Conservation (phyloP, 805 yeast genomes). For the Alloascoidea hylecoeti region DNA sequence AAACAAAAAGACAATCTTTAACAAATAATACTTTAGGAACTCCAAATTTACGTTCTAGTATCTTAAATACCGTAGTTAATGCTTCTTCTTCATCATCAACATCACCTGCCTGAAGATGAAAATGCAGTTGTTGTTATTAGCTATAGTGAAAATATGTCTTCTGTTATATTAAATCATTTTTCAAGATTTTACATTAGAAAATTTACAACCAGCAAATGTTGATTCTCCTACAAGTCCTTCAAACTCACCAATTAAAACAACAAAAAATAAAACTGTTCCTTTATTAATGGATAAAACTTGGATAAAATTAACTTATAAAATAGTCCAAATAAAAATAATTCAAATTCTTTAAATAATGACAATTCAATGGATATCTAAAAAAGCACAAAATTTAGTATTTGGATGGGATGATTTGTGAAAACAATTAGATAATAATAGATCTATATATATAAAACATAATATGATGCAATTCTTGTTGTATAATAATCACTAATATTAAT, state of each 20-base stretch:
- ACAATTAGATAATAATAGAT: too few species aligned
- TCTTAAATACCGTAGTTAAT: not conserved
- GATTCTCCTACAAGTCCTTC: slow-evolving; percentile 7
- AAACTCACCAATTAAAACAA: too few species aligned
- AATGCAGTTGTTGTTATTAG: slow-evolving; percentile 79
- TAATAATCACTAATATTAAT: too few species aligned
- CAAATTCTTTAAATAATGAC: slow-evolving; percentile 3
- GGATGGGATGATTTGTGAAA: slow-evolving; percentile 37
- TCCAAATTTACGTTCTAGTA: not conserved
- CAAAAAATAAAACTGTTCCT: slow-evolving; percentile 30
- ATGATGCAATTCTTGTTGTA: too few species aligned
- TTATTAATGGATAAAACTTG: slow-evolving; percentile 79
- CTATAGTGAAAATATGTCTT: slow-evolving; percentile 65
- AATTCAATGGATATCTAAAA: slow-evolving; percentile 13
- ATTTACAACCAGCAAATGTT: slow-evolving; percentile 33
- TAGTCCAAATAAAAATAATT: not conserved
- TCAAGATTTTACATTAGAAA: slow-evolving; percentile 73
- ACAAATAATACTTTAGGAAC: too few species aligned
- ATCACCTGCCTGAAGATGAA: slow-evolving; percentile 18
- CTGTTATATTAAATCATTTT: slow-evolving; percentile 55
- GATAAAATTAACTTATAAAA: slow-evolving; percentile 77
- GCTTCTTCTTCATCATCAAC: not conserved
- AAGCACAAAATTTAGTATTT: slow-evolving; percentile 32
- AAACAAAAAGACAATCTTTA: too few species aligned
- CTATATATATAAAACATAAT: too few species aligned